Percentiles rank a stretch among this genome's conserved stretches.
These are phyloP conservation scores for Jaltomata sinuosa DNA, from an alignment of 257 asterid species.

Conservation along the genomic window DNA sequence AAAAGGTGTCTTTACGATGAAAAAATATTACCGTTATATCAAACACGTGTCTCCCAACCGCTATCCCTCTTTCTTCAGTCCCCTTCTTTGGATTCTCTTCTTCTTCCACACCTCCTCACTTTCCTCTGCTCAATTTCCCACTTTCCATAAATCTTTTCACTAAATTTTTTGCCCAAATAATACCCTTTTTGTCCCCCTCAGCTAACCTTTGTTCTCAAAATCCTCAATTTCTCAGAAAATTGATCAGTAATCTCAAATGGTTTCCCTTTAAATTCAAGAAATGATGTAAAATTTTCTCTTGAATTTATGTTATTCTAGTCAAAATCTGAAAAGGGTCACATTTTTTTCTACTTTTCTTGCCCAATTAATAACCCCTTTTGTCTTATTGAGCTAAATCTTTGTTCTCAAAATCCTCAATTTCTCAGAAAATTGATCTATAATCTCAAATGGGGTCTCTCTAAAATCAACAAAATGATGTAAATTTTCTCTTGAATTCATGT, in stretches of 20 bases:
- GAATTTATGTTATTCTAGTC: not conserved
- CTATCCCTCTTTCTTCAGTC: conserved; percentile 19
- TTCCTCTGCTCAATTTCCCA: not conserved
- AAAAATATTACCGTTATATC: conserved; percentile 50
- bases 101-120: conserved; percentile 6
- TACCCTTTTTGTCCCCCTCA: not conserved
- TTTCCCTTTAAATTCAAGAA: not conserved
- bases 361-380: too few relatives aligned
- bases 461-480: not conserved
- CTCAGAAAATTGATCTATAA: not conserved
- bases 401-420: too few relatives aligned
- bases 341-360: not conserved
- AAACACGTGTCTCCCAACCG: conserved; percentile 28
- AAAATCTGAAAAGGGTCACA: not conserved
- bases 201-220: not conserved
- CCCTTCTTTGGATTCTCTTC: conserved; percentile 39
- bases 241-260: not conserved
- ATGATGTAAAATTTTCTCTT: not conserved
- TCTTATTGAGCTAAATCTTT: too few relatives aligned
- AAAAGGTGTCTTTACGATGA: not conserved
- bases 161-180: not conserved
- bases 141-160: not conserved
- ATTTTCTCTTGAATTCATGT: not conserved
- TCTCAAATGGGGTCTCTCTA: not conserved
- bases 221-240: not conserved